Conservation (phyloP, 1,284 basidiomycete species). For the Microbotryum violaceum region DNA sequence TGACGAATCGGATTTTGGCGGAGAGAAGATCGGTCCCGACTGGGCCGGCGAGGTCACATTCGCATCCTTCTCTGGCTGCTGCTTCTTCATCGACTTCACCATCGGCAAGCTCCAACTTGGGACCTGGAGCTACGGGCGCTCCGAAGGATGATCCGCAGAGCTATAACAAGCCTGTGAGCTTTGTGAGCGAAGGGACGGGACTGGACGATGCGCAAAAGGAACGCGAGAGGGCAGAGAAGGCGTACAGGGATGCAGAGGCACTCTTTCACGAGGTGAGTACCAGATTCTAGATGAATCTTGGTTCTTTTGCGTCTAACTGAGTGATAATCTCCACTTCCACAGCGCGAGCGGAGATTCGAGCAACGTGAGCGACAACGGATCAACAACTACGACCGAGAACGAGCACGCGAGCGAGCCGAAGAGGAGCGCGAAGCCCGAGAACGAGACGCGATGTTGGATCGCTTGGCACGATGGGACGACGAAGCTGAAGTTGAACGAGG, state of each 20-base stretch:
- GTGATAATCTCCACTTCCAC: neutral
- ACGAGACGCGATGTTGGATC: conserved; percentile 21
- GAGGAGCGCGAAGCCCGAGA: conserved; percentile 29
- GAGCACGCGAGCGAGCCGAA: conserved; percentile 17
- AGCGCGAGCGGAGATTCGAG: conserved; percentile 32
- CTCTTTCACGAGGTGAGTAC: conserved; percentile 18
- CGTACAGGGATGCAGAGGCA: conserved; percentile 17
- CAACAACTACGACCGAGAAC: conserved; percentile 28
- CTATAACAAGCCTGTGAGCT: conserved; percentile 27
- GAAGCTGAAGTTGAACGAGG: conserved; percentile 28
- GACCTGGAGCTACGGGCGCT: neutral
- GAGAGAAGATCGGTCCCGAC: conserved; percentile 13
- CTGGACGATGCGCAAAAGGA: conserved; percentile 24
- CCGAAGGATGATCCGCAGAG: conserved; percentile 21
- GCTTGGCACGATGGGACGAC: conserved; percentile 27
- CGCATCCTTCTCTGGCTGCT: conserved; percentile 10
- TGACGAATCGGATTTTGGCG: conserved; percentile 13
- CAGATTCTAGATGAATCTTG: neutral
- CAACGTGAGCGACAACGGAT: conserved; percentile 30
- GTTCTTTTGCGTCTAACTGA: neutral
- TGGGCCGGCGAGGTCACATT: conserved; percentile 6
- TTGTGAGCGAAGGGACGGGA: conserved; percentile 18
- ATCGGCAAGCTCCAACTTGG: neutral
- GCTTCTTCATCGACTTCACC: conserved; percentile 7
- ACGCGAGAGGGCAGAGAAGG: conserved; percentile 25